Conservation (phyloP, 768 basidiomycete species). For the Suillus variegatus region DNA sequence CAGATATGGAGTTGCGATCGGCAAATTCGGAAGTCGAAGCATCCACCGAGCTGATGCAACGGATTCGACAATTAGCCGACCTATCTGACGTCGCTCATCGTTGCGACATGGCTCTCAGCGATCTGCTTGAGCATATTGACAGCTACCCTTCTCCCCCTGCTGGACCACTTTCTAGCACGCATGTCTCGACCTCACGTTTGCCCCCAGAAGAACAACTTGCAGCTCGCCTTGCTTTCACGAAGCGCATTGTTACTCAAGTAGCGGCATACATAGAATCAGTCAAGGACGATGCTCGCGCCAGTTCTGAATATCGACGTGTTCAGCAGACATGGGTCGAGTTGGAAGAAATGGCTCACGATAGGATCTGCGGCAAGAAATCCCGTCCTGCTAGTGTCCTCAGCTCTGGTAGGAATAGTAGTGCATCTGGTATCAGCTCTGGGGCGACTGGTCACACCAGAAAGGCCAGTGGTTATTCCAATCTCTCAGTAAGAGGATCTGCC, state of each 20-base stretch:
- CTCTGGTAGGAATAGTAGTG: conserved; percentile 60
- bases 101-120: conserved; percentile 80
- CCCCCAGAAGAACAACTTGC: conserved; percentile 69
- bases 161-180: conserved; percentile 52
- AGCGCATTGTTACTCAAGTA: conserved; percentile 49
- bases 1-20: conserved; percentile 63
- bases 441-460: conserved; percentile 23
- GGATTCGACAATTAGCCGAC: conserved; percentile 55
- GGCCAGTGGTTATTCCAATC: conserved; percentile 27
- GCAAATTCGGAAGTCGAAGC: conserved; percentile 59
- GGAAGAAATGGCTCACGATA: conserved; percentile 78
- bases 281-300: conserved; percentile 59
- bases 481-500: conserved; percentile 32
- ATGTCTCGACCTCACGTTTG: conserved; percentile 39
- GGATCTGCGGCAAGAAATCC: conserved; percentile 59
- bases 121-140: conserved; percentile 84
- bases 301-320: conserved; percentile 62
- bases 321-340: conserved; percentile 81
- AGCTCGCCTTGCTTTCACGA: conserved; percentile 66
- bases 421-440: conserved; percentile 37
- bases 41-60: conserved; percentile 49
- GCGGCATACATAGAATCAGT: conserved; percentile 42
- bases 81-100: conserved; percentile 48
- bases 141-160: conserved; percentile 70
- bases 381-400: conserved; percentile 66